phyloP scores from a whole-genome alignment of 169 alveolate species.

The Neospora caninum region DNA sequence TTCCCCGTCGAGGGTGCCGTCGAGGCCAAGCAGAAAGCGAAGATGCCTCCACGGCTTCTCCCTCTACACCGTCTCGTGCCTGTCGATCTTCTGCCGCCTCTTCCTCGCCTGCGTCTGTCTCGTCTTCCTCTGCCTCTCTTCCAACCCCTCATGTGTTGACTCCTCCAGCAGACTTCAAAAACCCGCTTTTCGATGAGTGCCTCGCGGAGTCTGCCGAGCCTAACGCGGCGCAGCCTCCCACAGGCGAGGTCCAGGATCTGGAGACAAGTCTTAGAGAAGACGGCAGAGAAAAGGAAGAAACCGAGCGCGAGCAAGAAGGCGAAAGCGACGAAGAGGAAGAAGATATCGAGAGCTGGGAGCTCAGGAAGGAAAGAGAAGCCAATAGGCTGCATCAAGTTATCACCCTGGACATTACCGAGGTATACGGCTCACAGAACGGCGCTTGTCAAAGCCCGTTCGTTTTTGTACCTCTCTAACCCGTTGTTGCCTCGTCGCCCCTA shows the following conservation, averaged over 20 bases:
- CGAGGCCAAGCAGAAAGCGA: background rate
- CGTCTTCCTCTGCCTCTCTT: background rate
- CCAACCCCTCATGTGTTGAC: background rate
- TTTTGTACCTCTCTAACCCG: no score
- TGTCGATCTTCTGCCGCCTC: background rate
- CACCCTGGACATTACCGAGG: conserved; percentile 55
- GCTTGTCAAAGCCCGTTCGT: no score
- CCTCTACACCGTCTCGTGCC: no score
- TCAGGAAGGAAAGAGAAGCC: background rate
- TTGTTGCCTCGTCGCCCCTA: no score
- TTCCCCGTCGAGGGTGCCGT: background rate
- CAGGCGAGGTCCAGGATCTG: background rate
- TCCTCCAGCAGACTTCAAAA: background rate
- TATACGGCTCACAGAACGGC: background rate
- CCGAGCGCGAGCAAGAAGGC: background rate
- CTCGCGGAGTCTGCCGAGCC: background rate
- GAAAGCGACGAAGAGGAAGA: background rate
- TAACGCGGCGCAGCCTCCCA: background rate
- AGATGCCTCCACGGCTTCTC: no score
- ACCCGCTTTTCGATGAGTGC: background rate
- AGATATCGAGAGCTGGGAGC: background rate
- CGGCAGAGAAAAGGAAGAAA: background rate
- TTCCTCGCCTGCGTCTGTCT: background rate
- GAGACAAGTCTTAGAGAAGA: background rate
- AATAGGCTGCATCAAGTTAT: background rate